Percentiles rank a stretch among this genome's conserved stretches.
Evolutionary conservation across 495 filamentous ascomycete genomes (phyloP).

Genomic region (Penicillium cataractarum): DNA sequence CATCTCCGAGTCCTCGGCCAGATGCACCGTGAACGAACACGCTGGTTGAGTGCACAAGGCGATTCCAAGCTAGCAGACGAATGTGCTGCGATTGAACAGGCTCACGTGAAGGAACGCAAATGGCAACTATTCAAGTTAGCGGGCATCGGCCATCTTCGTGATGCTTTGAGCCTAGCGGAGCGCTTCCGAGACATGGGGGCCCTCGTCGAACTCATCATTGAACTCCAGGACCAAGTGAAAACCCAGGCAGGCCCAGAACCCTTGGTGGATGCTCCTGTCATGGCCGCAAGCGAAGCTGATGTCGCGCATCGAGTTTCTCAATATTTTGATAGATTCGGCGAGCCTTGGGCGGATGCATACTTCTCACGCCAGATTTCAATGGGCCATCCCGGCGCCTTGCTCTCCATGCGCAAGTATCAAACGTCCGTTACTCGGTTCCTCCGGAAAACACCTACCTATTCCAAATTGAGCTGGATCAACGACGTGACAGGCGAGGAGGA

Average conservation of each 20-base stretch:
- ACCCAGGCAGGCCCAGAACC: constrained; percentile 16
- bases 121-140: constrained; percentile 64
- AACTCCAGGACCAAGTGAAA: constrained; percentile 49
- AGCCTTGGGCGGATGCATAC: constrained; percentile 75
- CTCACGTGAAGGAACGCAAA: constrained; percentile 57
- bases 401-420: constrained; percentile 66
- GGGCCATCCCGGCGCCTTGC: constrained; percentile 64
- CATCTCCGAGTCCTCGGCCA: constrained; percentile 62
- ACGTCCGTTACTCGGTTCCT: constrained; percentile 74
- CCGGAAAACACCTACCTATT: constrained; percentile 65
- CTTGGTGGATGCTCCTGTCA: constrained; percentile 10
- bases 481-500: constrained; percentile 75
- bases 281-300: constrained; percentile 29
- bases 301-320: constrained; percentile 52
- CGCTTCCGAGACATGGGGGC: constrained; percentile 70
- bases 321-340: constrained; percentile 77
- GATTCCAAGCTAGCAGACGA: constrained; percentile 50
- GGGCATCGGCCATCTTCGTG: constrained; percentile 66
- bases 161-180: constrained; percentile 74
- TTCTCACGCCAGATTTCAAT: constrained; percentile 74
- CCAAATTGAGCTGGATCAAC: constrained; percentile 92
- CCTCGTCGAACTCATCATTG: constrained; percentile 64
- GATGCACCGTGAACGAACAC: constrained; percentile 61
- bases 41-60: constrained; percentile 59
- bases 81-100: constrained; percentile 49